Conservation (phyloP, 208 protist genomes). For the Trypanosoma theileri region DNA sequence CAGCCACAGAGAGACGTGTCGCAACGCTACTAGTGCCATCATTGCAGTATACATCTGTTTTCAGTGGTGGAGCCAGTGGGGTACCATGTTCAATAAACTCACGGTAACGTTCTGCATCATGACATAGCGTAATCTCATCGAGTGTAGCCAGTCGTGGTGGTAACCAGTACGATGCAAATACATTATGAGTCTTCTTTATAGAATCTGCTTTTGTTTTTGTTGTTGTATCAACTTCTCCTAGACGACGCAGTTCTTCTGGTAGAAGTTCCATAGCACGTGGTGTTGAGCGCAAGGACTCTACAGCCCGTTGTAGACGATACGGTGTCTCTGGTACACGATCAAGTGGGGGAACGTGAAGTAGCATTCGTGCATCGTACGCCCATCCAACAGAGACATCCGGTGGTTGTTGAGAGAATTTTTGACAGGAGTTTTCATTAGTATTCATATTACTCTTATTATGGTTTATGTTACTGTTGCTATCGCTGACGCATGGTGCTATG, state of each 20-base stretch:
- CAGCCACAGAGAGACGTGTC: conserved; percentile 52
- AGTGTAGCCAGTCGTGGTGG: conserved; percentile 55
- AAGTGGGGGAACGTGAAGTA: conserved; percentile 48
- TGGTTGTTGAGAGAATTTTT: not conserved
- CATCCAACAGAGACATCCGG: conserved; percentile 61
- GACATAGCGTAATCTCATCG: conserved; percentile 64
- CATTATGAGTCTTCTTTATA: not conserved
- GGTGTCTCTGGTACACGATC: conserved; percentile 71
- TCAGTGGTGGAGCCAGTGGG: conserved; percentile 38
- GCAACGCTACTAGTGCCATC: conserved; percentile 57
- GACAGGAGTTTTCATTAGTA: not conserved
- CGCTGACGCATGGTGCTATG: not conserved
- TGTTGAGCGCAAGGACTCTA: conserved; percentile 48
- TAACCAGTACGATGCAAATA: conserved; percentile 34
- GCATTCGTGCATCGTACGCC: conserved; percentile 68
- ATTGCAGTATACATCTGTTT: conserved; percentile 81
- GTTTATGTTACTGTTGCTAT: not conserved
- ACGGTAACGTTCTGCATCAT: conserved; percentile 42
- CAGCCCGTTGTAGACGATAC: conserved; percentile 56
- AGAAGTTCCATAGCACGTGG: conserved; percentile 55
- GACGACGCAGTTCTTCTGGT: conserved; percentile 39
- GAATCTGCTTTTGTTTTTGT: not conserved
- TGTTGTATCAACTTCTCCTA: not conserved
- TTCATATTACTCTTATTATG: not conserved
- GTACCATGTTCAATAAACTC: conserved; percentile 53